Conservation (phyloP, 192 early-diverging fungal species). For the Cetraspora pellucida region DNA sequence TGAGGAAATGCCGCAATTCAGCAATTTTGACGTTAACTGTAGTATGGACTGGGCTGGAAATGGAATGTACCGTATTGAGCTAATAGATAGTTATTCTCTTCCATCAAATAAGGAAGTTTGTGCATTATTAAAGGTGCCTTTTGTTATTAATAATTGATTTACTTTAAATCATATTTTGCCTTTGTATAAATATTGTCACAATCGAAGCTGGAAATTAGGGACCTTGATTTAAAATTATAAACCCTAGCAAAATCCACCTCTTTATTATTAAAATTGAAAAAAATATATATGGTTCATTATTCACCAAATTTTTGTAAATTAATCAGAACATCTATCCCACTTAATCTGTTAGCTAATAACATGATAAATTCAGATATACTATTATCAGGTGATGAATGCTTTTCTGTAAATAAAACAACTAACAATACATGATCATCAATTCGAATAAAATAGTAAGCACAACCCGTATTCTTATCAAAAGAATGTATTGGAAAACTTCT, state of each 20-base stretch:
- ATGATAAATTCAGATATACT: slow-evolving; percentile 41
- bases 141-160: too few relatives aligned
- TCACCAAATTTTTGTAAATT: slow-evolving; percentile 26
- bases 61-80: slow-evolving; percentile 13
- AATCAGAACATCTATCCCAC: slow-evolving; percentile 2
- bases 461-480: slow-evolving; percentile 43
- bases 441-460: slow-evolving; percentile 47
- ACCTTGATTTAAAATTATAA: too few relatives aligned
- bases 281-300: background rate
- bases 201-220: too few relatives aligned
- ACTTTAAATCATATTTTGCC: too few relatives aligned
- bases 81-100: slow-evolving; percentile 12
- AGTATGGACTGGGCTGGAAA: slow-evolving; percentile 18
- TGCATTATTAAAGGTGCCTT: slow-evolving; percentile 19
- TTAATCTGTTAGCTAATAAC: slow-evolving; percentile 11
- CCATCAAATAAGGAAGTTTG: slow-evolving; percentile 12
- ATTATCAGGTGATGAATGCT: slow-evolving; percentile 36
- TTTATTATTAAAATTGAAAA: too few relatives aligned
- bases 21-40: too few relatives aligned
- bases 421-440: slow-evolving; percentile 45
- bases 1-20: too few relatives aligned
- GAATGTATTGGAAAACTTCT: slow-evolving; percentile 38
- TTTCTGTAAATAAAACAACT: slow-evolving; percentile 45
- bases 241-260: too few relatives aligned
- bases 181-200: too few relatives aligned